Conservation (phyloP, 2,329 filamentous ascomycete species). For the Blastomyces parvus region DNA sequence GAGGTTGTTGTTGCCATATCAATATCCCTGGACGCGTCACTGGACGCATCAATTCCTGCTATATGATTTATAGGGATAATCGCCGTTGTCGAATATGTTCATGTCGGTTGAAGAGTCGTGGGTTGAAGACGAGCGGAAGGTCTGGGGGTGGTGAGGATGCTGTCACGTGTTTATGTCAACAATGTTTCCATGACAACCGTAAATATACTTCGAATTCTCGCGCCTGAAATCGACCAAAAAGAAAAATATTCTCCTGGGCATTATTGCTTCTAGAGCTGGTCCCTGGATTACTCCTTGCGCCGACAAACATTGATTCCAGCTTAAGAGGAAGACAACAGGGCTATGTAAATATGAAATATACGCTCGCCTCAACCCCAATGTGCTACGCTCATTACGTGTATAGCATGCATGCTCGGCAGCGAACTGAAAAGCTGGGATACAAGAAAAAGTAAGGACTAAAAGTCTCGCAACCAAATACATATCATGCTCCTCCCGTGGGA, state of each 20-base stretch:
- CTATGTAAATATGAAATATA: neutral
- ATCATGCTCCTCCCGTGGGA: neutral
- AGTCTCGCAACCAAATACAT: neutral
- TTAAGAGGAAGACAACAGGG: neutral
- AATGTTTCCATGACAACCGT: constrained; percentile 16
- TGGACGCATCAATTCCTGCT: constrained; percentile 11
- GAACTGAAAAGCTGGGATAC: neutral
- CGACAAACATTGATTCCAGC: neutral
- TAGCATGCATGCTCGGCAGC: neutral
- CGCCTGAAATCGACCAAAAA: no score
- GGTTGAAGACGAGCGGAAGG: neutral
- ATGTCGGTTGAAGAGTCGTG: neutral
- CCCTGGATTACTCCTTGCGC: neutral
- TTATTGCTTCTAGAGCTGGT: neutral
- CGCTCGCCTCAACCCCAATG: neutral
- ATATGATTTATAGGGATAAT: neutral
- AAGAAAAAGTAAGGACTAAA: neutral
- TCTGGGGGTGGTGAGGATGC: neutral
- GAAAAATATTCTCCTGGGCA: neutral
- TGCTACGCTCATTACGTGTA: neutral
- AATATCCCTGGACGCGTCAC: constrained; percentile 12
- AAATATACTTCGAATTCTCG: neutral
- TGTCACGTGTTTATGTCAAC: constrained; percentile 15
- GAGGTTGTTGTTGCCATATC: constrained; percentile 22
- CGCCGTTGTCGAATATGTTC: constrained; percentile 5